Base-by-base conservation (phyloP, 345 rosid genomes). In the Citrus reticulata region DNA sequence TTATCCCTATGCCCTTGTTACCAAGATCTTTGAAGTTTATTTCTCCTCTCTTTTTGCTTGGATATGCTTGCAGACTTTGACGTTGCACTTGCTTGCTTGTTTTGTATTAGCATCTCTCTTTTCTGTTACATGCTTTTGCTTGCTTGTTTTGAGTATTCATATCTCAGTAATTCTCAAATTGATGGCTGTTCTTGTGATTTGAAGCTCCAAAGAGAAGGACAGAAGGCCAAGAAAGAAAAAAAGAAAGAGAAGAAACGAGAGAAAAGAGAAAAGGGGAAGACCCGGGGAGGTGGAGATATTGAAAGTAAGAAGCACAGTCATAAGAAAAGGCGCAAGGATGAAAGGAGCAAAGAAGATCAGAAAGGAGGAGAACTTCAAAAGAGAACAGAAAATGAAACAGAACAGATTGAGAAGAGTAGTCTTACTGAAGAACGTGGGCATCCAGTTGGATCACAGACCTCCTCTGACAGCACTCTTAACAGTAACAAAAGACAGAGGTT, bases 341-440 rank as follows among this genome's bases (percentile, higher is more conserved):
- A 81, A 73, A 60, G 82, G 39, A 74, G 34, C 60, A 81, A 63
- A 62, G 89, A 25, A 73, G 83, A 66, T 81, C 64, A 77, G 60
- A 88, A 81, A 73, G 81, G 69, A 61, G 77, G 79, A 70, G 85
- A 77, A 63, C 46, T 49, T 78, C 80, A 76, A 74, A 85, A 83
- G 85, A 80, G 58, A 70, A 24, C 65, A 24, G 78, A 74, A 42
- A 79, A 62, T 3, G 91, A 86, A 76, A 79, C 66, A 11, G 91
- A 90, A 75, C 80, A 70, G 16, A 68, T 75, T 32, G 91, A 86
- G 72, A 90, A 84, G 85, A 93, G 97, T 81, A 86, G 79, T 24
- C 77, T 93, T 55, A 87, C 95, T 5, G 87, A 88, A 80, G 98
- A 94, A 61, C 90, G 82, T 66, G 90, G 80, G 14, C 85, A 73